These are phyloP conservation scores for Colletotrichum orchidophilum DNA, from an alignment of 2,329 filamentous ascomycete species.

Conservation along the genomic window DNA sequence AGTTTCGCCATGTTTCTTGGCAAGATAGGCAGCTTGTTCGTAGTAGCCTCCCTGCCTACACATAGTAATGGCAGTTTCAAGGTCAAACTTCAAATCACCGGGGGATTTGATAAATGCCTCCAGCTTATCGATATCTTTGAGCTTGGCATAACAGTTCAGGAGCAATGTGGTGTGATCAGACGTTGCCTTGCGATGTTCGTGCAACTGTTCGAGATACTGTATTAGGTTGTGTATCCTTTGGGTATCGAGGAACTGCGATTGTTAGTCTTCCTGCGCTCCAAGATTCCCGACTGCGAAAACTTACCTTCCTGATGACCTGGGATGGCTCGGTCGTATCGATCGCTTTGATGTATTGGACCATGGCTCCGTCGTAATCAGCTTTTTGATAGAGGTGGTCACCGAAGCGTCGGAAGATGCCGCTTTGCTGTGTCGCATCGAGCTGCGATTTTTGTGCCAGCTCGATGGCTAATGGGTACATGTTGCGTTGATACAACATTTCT, in stretches of 20 bases:
- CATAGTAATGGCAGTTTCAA: constrained; percentile 97
- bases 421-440: constrained; percentile 82
- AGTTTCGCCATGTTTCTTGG: constrained; percentile 92
- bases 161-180: constrained; percentile 95
- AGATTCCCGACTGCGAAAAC: not conserved
- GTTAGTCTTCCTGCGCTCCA: constrained; percentile 39
- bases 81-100: constrained; percentile 92
- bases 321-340: constrained; percentile 97
- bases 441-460: constrained; percentile 91
- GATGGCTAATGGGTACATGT: constrained; percentile 90
- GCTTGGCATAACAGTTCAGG: constrained; percentile 96
- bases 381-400: constrained; percentile 96
- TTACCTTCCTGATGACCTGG: constrained; percentile 90
- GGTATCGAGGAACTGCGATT: constrained; percentile 83
- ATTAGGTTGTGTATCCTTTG: constrained; percentile 98
- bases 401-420: constrained; percentile 91
- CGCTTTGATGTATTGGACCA: constrained; percentile 96
- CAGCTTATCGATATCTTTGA: constrained; percentile 96
- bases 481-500: constrained; percentile 92
- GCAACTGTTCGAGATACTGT: constrained; percentile 94
- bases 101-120: constrained; percentile 97
- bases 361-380: constrained; percentile 96
- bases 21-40: constrained; percentile 94
- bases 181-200: constrained; percentile 92
- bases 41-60: constrained; percentile 97